These are phyloP conservation scores for Fusarium algeriense DNA, from an alignment of 2,329 filamentous ascomycete genomes.

Conservation along the genomic window DNA sequence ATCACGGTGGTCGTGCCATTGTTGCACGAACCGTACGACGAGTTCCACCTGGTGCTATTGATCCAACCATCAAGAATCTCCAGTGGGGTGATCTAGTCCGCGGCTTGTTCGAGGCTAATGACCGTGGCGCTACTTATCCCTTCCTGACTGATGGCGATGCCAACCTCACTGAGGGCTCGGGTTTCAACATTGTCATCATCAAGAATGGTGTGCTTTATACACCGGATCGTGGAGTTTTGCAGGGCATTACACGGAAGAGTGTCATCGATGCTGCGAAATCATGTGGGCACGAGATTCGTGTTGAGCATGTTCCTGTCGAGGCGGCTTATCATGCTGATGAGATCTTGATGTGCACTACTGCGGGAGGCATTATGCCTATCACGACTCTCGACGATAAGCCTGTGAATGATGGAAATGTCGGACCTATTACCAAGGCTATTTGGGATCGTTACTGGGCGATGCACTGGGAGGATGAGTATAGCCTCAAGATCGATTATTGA, in stretches of 20 bases:
- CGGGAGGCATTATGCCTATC: conserved; percentile 66
- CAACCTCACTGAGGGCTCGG: conserved; percentile 63
- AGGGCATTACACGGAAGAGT: conserved; percentile 62
- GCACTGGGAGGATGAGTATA: conserved; percentile 34
- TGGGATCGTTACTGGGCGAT: conserved; percentile 61
- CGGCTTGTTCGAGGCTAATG: conserved; percentile 59
- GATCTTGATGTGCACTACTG: conserved; percentile 66
- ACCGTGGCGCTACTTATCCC: conserved; percentile 61
- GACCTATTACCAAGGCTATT: conserved; percentile 60
- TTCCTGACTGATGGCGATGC: conserved; percentile 64
- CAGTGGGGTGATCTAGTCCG: conserved; percentile 64
- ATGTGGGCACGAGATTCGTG: conserved; percentile 50
- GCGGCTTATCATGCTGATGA: conserved; percentile 59
- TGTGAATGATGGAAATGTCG: conserved; percentile 57
- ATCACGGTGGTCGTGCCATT: conserved; percentile 56
- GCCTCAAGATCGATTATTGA: conserved; percentile 33
- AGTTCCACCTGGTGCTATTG: conserved; percentile 59
- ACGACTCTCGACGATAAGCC: conserved; percentile 58
- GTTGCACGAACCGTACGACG: conserved; percentile 60
- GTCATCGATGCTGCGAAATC: conserved; percentile 58
- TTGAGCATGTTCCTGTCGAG: conserved; percentile 17
- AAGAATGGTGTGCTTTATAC: conserved; percentile 61
- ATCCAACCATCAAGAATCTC: conserved; percentile 65
- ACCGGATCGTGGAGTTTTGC: conserved; percentile 60
- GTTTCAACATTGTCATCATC: conserved; percentile 62